Conservation (phyloP, 192 early-diverging fungal species). For the Pilaira anomala region DNA sequence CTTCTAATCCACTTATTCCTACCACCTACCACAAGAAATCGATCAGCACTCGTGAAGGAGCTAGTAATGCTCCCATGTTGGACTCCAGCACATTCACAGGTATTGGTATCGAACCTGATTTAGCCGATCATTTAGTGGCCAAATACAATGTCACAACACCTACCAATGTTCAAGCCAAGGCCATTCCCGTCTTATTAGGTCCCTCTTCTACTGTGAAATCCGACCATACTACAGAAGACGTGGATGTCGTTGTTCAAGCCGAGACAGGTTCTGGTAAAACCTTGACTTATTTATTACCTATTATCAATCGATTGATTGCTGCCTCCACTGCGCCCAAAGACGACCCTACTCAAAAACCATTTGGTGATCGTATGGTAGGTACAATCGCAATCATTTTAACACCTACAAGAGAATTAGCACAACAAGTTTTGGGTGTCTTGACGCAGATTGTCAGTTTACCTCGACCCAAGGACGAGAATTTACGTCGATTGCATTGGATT, state of each 20-base stretch:
- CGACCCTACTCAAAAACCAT: constrained; percentile 34
- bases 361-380: constrained; percentile 66
- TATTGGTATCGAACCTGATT: constrained; percentile 72
- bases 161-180: constrained; percentile 85
- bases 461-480: constrained; percentile 37
- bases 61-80: constrained; percentile 50
- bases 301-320: constrained; percentile 80
- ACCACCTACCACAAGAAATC: constrained; percentile 1
- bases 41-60: constrained; percentile 29
- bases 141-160: constrained; percentile 79
- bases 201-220: constrained; percentile 44
- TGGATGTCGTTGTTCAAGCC: constrained; percentile 88
- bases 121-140: constrained; percentile 61
- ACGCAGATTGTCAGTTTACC: constrained; percentile 65
- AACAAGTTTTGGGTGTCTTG: constrained; percentile 85
- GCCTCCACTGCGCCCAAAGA: constrained; percentile 46
- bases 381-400: constrained; percentile 90
- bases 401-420: constrained; percentile 97
- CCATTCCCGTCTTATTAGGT: constrained; percentile 72
- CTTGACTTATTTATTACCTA: constrained; percentile 89
- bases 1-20: constrained; percentile 62
- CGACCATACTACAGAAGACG: constrained; percentile 42
- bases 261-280: constrained; percentile 99
- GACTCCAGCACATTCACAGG: constrained; percentile 63
- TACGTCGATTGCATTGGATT: constrained; percentile 66